These are phyloP conservation scores for Akebia trifoliata DNA, from an alignment of 164 flowering plant species.

Conservation along the genomic window DNA sequence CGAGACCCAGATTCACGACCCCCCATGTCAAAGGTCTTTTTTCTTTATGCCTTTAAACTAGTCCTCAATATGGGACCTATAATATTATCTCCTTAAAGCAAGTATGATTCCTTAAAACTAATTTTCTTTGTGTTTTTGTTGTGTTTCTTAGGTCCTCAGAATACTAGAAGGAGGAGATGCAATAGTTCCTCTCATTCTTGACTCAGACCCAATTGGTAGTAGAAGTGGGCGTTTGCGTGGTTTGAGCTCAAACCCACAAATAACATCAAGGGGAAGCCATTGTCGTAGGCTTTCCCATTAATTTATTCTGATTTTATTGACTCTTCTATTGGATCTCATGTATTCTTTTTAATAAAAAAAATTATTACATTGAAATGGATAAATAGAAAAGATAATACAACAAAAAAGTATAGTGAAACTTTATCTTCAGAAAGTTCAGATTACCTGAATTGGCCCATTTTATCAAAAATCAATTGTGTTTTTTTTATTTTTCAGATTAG, in stretches of 20 bases:
- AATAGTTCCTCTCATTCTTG: constrained; percentile 31
- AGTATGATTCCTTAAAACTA: background rate
- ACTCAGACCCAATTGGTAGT: constrained; percentile 50
- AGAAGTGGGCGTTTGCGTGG: constrained; percentile 66
- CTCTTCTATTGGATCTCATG: background rate
- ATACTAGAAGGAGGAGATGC: constrained; percentile 70
- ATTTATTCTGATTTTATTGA: constrained; percentile 3
- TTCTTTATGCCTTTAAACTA: background rate
- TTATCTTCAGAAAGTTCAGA: too few relatives aligned
- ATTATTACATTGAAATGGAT: background rate
- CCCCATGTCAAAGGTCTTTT: constrained; percentile 30
- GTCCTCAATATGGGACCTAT: background rate
- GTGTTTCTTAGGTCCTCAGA: constrained; percentile 50
- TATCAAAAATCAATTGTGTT: too few relatives aligned
- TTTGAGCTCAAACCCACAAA: constrained; percentile 22
- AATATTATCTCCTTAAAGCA: background rate
- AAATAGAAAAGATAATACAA: too few relatives aligned
- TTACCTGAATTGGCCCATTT: too few relatives aligned
- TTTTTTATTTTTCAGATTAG: too few relatives aligned
- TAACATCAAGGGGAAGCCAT: constrained; percentile 32
- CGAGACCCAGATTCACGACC: constrained; percentile 27
- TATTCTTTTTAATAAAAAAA: background rate
- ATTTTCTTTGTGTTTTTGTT: background rate
- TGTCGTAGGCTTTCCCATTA: constrained; percentile 63
- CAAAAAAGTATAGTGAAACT: too few relatives aligned